phyloP scores from a whole-genome alignment of 2,329 filamentous ascomycete genomes.

The Cercospora beticola region DNA sequence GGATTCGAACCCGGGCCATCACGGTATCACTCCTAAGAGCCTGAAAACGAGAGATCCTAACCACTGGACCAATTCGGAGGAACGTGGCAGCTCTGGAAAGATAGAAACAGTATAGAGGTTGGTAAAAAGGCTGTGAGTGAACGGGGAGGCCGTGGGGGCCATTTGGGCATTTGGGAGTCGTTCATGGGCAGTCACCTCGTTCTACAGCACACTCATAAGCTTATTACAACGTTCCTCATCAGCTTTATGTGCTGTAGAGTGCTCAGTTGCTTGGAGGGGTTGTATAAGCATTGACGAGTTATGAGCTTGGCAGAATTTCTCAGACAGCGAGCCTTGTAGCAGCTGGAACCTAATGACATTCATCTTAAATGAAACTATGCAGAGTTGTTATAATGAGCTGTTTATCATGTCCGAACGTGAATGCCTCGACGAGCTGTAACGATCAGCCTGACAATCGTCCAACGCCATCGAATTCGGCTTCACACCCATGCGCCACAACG shows the following conservation, averaged over 20 bases:
- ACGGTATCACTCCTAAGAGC: neutral
- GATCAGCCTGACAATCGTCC: neutral
- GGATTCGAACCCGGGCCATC: constrained; percentile 5
- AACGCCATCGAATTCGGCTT: neutral
- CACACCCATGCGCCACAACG: neutral
- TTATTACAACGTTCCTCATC: no score
- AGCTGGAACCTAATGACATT: no score
- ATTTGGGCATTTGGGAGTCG: neutral
- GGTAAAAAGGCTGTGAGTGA: neutral
- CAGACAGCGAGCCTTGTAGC: no score
- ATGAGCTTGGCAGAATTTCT: no score
- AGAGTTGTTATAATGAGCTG: no score
- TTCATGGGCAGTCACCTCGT: neutral
- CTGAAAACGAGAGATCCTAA: constrained; percentile 2
- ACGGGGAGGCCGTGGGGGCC: neutral
- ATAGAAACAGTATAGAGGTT: neutral
- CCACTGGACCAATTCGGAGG: neutral
- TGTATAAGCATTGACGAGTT: no score
- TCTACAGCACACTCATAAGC: no score
- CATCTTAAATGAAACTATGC: no score
- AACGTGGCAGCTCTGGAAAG: neutral
- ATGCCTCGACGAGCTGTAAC: neutral
- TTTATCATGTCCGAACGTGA: no score
- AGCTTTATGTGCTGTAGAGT: no score
- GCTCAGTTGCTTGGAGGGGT: no score